These are phyloP conservation scores for Cutaneotrichosporon mucoides DNA, from an alignment of 1,284 basidiomycete species.

Conservation along the genomic window DNA sequence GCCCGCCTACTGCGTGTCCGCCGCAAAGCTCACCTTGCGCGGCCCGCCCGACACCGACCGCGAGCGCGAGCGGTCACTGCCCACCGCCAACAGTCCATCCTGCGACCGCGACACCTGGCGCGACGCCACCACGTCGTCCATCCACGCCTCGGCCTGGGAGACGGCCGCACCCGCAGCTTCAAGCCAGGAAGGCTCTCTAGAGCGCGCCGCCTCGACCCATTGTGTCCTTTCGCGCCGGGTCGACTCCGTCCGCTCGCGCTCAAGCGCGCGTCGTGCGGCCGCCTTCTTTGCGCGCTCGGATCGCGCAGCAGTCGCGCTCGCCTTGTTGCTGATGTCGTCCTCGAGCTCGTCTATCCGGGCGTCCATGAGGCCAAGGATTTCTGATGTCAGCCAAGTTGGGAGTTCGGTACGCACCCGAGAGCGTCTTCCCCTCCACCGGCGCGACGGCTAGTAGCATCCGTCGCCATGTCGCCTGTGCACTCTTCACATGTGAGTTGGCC, in stretches of 20 bases:
- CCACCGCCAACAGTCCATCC: no score
- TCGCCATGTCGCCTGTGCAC: constrained; percentile 8
- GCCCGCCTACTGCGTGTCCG: not conserved
- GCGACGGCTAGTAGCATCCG: constrained; percentile 3
- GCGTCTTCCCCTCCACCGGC: constrained; percentile 2
- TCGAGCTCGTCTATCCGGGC: not conserved
- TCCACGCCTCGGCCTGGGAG: not conserved
- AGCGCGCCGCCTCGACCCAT: not conserved
- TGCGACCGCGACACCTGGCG: not conserved
- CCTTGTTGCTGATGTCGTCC: no score
- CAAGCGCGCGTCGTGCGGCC: no score
- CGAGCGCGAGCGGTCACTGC: no score
- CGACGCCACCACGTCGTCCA: not conserved
- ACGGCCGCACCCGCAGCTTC: not conserved
- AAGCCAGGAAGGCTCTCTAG: not conserved
- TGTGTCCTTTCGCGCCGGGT: not conserved
- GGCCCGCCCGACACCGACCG: no score
- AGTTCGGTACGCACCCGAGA: constrained; percentile 4
- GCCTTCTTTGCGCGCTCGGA: not conserved
- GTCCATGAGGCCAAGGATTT: constrained; percentile 7
- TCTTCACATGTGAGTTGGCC: constrained; percentile 4
- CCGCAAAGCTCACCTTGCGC: not conserved
- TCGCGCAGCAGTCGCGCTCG: no score
- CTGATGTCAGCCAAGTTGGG: constrained; percentile 1
- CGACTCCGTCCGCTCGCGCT: not conserved